Evolutionary conservation across 805 yeast genomes (phyloP).

Genomic region (Wickerhamomyces tratensis): DNA sequence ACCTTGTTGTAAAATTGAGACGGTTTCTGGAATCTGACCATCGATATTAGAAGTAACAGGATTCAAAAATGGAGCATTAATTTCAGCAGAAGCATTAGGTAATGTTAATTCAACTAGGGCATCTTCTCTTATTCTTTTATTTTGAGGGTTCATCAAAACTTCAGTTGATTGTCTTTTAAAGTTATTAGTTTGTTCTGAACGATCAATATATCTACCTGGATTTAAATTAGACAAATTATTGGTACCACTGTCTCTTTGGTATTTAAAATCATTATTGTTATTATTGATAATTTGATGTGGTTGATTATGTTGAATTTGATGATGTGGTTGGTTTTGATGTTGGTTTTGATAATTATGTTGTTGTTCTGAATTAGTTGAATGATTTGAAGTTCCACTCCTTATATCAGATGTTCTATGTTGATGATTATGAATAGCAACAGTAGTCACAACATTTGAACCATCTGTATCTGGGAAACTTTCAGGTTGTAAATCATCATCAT

Average conservation of each 20-base stretch:
- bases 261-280: too few species aligned
- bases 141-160: too few species aligned
- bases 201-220: too few species aligned
- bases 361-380: too few species aligned
- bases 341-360: background rate
- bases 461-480: conserved; percentile 16
- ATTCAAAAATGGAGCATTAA: conserved; percentile 21
- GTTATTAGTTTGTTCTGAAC: too few species aligned
- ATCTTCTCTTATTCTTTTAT: too few species aligned
- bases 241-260: too few species aligned
- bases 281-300: too few species aligned
- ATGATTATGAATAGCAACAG: background rate
- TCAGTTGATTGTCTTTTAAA: too few species aligned
- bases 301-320: too few species aligned
- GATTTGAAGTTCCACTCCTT: background rate
- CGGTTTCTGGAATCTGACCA: conserved; percentile 16
- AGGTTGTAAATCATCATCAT: conserved; percentile 34
- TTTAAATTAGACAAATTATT: too few species aligned
- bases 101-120: too few species aligned
- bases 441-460: background rate
- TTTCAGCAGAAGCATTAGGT: conserved; percentile 4
- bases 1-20: conserved; percentile 16
- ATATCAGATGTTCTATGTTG: background rate
- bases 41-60: conserved; percentile 20
- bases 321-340: background rate